Evolutionary conservation across 176 grass and related monocot genomes (phyloP).

Genomic region (Melocanna baccifera): DNA sequence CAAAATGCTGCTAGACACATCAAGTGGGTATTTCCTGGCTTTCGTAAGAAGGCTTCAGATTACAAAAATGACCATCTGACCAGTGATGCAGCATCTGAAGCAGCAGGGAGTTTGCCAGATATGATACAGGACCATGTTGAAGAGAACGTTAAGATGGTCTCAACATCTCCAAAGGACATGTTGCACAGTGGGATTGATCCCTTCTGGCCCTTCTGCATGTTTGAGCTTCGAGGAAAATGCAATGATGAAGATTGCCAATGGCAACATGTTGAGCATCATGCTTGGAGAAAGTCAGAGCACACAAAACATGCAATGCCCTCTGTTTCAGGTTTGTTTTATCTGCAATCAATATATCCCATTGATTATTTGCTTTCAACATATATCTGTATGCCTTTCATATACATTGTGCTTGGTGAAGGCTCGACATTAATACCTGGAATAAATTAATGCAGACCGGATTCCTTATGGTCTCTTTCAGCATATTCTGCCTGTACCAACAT

Average conservation of each 20-base stretch:
- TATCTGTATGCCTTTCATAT: neutral
- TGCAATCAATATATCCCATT: slow-evolving; percentile 7
- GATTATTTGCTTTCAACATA: neutral
- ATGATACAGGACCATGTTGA: slow-evolving; percentile 25
- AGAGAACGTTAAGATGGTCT: slow-evolving; percentile 24
- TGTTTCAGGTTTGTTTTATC: slow-evolving; percentile 57
- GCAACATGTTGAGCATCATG: slow-evolving; percentile 66
- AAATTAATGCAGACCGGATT: slow-evolving; percentile 32
- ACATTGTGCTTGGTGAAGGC: slow-evolving; percentile 20
- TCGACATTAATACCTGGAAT: slow-evolving; percentile 20
- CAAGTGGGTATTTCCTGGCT: slow-evolving; percentile 38
- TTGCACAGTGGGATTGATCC: slow-evolving; percentile 50
- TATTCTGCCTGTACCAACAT: slow-evolving; percentile 60
- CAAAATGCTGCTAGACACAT: slow-evolving; percentile 59
- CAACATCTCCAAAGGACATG: slow-evolving; percentile 26
- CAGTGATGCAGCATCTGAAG: slow-evolving; percentile 36
- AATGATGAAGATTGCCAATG: slow-evolving; percentile 94
- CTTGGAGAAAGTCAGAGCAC: slow-evolving; percentile 64
- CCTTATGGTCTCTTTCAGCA: slow-evolving; percentile 52
- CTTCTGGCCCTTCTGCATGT: slow-evolving; percentile 97
- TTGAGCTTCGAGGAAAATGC: slow-evolving; percentile 96
- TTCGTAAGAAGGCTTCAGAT: slow-evolving; percentile 34
- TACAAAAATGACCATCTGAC: slow-evolving; percentile 29
- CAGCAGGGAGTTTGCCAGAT: slow-evolving; percentile 23
- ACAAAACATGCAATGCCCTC: slow-evolving; percentile 16